Evolutionary conservation across 148 eudicot species (phyloP).

Genomic region (Vaccinium vitisidaea): DNA sequence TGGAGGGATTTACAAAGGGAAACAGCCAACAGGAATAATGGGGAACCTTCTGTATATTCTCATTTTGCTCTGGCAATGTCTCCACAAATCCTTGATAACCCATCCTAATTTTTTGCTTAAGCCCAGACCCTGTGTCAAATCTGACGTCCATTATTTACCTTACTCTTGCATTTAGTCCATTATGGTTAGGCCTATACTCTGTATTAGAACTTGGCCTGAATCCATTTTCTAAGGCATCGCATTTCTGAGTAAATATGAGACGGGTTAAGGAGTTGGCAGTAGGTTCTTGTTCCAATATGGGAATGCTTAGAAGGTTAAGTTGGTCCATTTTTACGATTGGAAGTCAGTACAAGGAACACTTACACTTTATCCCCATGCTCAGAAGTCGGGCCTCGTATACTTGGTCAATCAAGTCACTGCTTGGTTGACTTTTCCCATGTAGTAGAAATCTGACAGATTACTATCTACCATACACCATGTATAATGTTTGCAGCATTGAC

Average conservation of each 20-base stretch:
- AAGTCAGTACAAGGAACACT: neutral
- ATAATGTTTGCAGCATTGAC: neutral
- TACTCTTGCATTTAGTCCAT: neutral
- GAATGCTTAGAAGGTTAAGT: neutral
- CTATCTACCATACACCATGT: neutral
- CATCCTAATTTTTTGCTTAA: neutral
- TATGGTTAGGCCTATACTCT: neutral
- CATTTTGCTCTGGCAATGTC: neutral
- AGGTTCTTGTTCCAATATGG: neutral
- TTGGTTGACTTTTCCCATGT: neutral
- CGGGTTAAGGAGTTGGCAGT: neutral
- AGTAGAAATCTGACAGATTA: neutral
- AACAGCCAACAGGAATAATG: neutral
- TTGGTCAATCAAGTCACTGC: neutral
- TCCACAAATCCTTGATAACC: neutral
- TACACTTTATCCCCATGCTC: neutral
- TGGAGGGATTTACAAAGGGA: neutral
- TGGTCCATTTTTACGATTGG: neutral
- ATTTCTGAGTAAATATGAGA: neutral
- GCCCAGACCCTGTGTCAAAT: neutral
- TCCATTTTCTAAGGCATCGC: neutral
- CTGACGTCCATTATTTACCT: neutral
- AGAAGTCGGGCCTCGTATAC: neutral
- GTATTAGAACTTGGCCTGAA: neutral
- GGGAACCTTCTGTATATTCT: neutral